Evolutionary conservation across 2,329 filamentous ascomycete genomes (phyloP), one percentile per base, ranked within the genome.

Genomic region (Nemania abortiva): DNA sequence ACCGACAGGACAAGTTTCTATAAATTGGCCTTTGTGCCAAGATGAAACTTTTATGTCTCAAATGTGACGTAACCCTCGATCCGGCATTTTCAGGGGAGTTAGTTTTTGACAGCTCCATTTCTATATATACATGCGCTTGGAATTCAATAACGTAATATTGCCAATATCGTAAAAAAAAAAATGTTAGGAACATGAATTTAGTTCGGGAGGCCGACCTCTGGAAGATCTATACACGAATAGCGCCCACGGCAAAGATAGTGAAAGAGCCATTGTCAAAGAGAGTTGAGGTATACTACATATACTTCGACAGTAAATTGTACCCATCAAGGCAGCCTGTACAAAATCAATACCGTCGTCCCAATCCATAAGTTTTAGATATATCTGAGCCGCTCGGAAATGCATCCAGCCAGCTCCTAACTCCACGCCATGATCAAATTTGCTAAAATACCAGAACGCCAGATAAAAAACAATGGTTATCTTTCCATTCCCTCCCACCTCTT

Each of bases 391-490:
- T 50, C 42, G 52, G 57, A 70, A 70, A 67, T 70, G 66, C 69
- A 47, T 64, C 67, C 61, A 62, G 52, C 66, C 68, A 24, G 53
- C 63, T 70, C 57, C 60, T 65, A 76, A 76, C 74, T 76, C 74
- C 74, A 66, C 55, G 70, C 73, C 71, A 74, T 75, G 70, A 72
- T 72, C 50, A 68, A 65, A 70, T 68, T 70, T 66, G 57, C 49
- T 39, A 13, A 56, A 34, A 62, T 56, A 50, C 60, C 69, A 55
- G 39, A 74, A 73, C 64, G 64, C 73, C 72, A 39, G 29, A 34
- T 57, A 37, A 42, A 39, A 37, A 65, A 59, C n/a, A n/a, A n/a
- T 65, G 27, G 39, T 18, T 49, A 22, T 37, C 54, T 18, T 37
- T 11, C 29, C 65, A 54, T 61, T 60, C 45, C 59, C 20, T 11